A percentile compares a stretch with the other conserved stretches of the same genome.
These are phyloP conservation scores for Chlorociboria aeruginascens DNA, from an alignment of 495 filamentous ascomycete species.

Conservation along the genomic window DNA sequence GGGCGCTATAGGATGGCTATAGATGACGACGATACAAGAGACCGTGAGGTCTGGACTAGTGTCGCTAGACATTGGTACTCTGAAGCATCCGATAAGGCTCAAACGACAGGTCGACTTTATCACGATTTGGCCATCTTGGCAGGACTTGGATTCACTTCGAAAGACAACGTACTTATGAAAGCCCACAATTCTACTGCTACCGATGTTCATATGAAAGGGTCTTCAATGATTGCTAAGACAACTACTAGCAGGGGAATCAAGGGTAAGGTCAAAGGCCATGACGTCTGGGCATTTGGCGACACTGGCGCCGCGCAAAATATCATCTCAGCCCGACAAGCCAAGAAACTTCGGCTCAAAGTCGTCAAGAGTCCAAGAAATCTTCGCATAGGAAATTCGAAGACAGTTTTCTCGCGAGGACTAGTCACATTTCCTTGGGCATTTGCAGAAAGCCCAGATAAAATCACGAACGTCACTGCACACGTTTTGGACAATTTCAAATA, in stretches of 20 bases:
- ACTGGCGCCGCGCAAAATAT: too few relatives aligned
- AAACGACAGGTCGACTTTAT: constrained; percentile 60
- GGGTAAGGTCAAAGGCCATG: too few relatives aligned
- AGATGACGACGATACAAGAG: constrained; percentile 58
- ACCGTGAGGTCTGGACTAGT: constrained; percentile 67
- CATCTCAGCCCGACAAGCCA: too few relatives aligned
- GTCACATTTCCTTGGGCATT: background rate
- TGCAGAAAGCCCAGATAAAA: background rate
- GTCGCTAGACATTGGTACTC: constrained; percentile 74
- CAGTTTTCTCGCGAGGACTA: background rate
- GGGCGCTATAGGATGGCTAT: constrained; percentile 58
- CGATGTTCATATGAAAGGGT: too few relatives aligned
- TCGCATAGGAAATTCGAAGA: constrained; percentile 5
- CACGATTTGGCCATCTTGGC: constrained; percentile 77
- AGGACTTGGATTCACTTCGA: too few relatives aligned
- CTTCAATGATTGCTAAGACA: too few relatives aligned
- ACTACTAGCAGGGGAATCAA: too few relatives aligned
- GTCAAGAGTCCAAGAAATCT: too few relatives aligned
- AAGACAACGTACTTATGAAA: too few relatives aligned
- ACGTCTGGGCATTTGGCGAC: too few relatives aligned
- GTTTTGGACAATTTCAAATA: background rate
- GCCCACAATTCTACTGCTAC: too few relatives aligned
- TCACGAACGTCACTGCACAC: background rate
- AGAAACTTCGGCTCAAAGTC: too few relatives aligned
- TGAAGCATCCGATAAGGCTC: constrained; percentile 59